Evolutionary conservation across 2,329 filamentous ascomycete genomes (phyloP), one percentile per base, ranked within the genome.

Genomic region (Leptosphaerulina australis): DNA sequence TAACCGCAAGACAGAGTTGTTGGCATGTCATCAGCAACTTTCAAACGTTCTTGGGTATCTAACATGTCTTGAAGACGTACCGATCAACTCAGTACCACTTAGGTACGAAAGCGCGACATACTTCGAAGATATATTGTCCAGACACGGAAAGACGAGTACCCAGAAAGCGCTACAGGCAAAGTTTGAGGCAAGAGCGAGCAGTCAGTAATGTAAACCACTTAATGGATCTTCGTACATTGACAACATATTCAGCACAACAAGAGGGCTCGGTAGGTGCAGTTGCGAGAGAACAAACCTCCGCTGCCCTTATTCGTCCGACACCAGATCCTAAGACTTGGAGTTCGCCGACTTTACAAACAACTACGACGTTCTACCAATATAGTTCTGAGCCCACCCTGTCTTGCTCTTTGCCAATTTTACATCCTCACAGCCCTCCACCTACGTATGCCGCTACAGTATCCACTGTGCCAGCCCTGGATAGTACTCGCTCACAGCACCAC

Each of bases 21-120:
- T 39, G 3, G 50, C 55, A 9, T 67, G 64, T 9, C 64, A 67
- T 38, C 64, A 64, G 11, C 60, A 64, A 18, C 28, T 67, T 1
- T 66, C 63, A 6, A 63, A 50, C 21, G 60, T 67, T 1, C 47
- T 67, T 1, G 38, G 33, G 6, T 64, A 56, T 18, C 33, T 67
- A 3, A 34, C 39, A 6, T 53, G 49, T 5, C 31, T 67, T 5
- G 64, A 66, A n/a, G 53, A 53, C 15, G 17, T 22, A 12, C 29
- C 34, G 12, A 3, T 3, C 2, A 37, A 24, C 5, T n/a, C n/a
- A 1, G 4, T 3, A 8, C 9, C 28, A 17, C 17, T 20, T 10
- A 22, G 29, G 8, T 50, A 12, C 15, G 46, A 18, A 24, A 22
- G 38, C 24, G 3, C 15, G 3, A 33, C 33, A 4, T n/a, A 28